Percentiles rank a stretch among this genome's conserved stretches.
phyloP scores from a whole-genome alignment of 805 yeast species.

The Scheffersomyces stipitis region DNA sequence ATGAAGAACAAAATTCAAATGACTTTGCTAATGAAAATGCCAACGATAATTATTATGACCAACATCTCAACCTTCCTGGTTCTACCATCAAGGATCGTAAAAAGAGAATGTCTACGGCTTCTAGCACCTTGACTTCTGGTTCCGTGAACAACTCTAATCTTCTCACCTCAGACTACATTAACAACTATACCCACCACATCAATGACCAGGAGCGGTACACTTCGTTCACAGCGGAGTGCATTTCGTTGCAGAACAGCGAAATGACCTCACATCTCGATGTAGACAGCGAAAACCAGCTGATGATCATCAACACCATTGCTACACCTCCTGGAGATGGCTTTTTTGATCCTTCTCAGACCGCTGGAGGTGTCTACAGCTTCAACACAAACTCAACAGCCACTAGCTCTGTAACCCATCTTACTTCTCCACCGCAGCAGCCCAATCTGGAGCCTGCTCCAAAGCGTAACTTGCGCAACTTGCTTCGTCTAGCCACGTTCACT shows the following conservation, averaged over 20 bases:
- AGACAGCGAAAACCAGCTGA: background rate
- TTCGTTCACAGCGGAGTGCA: conserved; percentile 36
- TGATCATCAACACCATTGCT: background rate
- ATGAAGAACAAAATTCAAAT: too few species aligned
- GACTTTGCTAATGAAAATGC: too few species aligned
- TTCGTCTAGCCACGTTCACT: conserved; percentile 3
- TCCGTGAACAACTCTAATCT: too few species aligned
- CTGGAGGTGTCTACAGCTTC: background rate
- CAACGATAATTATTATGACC: too few species aligned
- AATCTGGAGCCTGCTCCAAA: background rate
- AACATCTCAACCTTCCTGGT: too few species aligned
- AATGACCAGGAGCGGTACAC: conserved; percentile 21
- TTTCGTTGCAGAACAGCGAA: conserved; percentile 37
- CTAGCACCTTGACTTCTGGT: too few species aligned
- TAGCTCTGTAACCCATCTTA: background rate
- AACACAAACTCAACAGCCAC: background rate
- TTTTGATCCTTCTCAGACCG: background rate
- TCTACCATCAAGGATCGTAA: too few species aligned
- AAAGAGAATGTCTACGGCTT: too few species aligned
- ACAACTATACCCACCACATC: conserved; percentile 1
- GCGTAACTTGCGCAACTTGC: conserved; percentile 2
- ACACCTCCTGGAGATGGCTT: background rate
- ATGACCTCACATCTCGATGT: conserved; percentile 26
- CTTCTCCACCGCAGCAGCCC: background rate
- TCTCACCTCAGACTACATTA: background rate